These are phyloP conservation scores for Coleophoma cylindrospora DNA, from an alignment of 2,329 filamentous ascomycete species.

Conservation along the genomic window DNA sequence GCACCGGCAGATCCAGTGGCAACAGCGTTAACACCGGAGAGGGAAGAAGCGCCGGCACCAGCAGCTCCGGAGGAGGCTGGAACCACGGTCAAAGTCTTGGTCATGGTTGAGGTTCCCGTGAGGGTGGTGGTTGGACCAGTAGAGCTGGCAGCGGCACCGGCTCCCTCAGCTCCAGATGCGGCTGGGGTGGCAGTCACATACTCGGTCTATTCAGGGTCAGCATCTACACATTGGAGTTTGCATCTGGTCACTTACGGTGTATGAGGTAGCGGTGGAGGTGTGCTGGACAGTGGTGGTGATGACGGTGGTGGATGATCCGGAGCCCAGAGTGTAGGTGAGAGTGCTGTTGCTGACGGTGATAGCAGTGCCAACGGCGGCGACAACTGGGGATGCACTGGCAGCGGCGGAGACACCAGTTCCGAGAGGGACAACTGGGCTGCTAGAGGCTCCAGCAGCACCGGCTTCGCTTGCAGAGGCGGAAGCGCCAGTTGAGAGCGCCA, in stretches of 20 bases:
- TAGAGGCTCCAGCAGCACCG: slow-evolving; percentile 4
- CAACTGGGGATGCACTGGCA: background rate
- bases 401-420: slow-evolving; percentile 2
- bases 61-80: background rate
- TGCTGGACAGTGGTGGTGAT: slow-evolving; percentile 37
- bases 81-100: slow-evolving; percentile 11
- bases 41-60: background rate
- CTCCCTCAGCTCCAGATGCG: slow-evolving; percentile 2
- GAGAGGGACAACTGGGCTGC: slow-evolving; percentile 4
- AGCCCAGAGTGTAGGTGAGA: slow-evolving; percentile 35
- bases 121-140: slow-evolving; percentile 8
- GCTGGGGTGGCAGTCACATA: slow-evolving; percentile 15
- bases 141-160: background rate
- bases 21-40: background rate
- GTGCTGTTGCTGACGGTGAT: slow-evolving; percentile 28
- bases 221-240: background rate
- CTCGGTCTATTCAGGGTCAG: slow-evolving; percentile 3
- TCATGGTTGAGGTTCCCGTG: slow-evolving; percentile 10
- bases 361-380: slow-evolving; percentile 4
- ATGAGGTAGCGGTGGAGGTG: slow-evolving; percentile 22
- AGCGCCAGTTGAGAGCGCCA: background rate
- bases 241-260: background rate
- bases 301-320: slow-evolving; percentile 36
- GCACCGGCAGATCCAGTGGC: slow-evolving; percentile 3
- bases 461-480: slow-evolving; percentile 4